These are phyloP conservation scores for Venturia aucupariae DNA, from an alignment of 2,329 filamentous ascomycete genomes.

Conservation along the genomic window DNA sequence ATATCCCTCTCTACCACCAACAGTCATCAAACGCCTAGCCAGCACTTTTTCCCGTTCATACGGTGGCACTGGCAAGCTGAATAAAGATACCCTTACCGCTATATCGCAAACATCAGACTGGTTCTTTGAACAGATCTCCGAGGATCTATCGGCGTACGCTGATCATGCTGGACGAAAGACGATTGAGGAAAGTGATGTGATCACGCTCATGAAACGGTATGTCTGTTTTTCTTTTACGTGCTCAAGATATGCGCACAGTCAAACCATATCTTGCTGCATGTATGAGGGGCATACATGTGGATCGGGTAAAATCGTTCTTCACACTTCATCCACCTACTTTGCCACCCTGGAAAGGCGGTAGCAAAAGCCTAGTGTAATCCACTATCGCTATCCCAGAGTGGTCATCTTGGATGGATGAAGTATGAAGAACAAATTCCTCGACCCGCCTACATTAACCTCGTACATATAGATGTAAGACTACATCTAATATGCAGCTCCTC, in stretches of 20 bases:
- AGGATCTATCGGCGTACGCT: conserved; percentile 71
- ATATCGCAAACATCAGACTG: conserved; percentile 77
- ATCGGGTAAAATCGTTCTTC: too few relatives aligned
- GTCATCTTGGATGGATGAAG: too few relatives aligned
- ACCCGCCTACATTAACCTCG: too few relatives aligned
- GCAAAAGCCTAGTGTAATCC: too few relatives aligned
- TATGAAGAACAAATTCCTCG: too few relatives aligned
- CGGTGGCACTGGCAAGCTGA: conserved; percentile 59
- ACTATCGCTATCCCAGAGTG: too few relatives aligned
- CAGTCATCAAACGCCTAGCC: conserved; percentile 63
- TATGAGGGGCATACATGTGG: background rate
- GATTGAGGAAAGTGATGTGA: conserved; percentile 76
- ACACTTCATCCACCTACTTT: too few relatives aligned
- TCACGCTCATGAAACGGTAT: conserved; percentile 76
- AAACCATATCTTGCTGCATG: conserved; percentile 17
- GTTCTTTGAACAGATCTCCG: conserved; percentile 83
- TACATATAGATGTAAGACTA: too few relatives aligned
- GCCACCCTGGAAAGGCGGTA: too few relatives aligned
- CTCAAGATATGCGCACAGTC: background rate
- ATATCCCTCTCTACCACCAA: conserved; percentile 64
- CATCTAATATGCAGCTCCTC: too few relatives aligned
- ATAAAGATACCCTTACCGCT: conserved; percentile 62
- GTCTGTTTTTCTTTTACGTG: conserved; percentile 23
- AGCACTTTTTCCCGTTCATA: conserved; percentile 61
- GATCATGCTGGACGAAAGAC: conserved; percentile 73